phyloP scores from a whole-genome alignment of 768 basidiomycete genomes.

The Fibroporia radiculosa region DNA sequence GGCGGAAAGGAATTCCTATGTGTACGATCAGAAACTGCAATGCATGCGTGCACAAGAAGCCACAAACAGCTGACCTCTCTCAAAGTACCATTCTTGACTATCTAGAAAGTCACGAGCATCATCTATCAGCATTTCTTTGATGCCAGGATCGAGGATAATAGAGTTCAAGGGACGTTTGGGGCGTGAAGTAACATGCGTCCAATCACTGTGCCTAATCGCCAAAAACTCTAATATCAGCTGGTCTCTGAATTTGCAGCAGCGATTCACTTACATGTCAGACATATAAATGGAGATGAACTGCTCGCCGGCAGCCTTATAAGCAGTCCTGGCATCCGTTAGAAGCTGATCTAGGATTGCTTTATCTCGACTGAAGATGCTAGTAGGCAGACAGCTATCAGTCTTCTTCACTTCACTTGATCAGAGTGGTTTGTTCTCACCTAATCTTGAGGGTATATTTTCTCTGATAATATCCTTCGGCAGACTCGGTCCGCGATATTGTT shows the following conservation, averaged over 20 bases:
- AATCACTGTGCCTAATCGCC: conserved; percentile 32
- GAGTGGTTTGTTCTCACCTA: too few species aligned
- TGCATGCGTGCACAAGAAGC: conserved; percentile 4
- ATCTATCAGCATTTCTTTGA: conserved; percentile 54
- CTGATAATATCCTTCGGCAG: conserved; percentile 18
- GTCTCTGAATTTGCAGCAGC: background rate
- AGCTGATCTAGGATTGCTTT: conserved; percentile 40
- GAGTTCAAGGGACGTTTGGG: conserved; percentile 62
- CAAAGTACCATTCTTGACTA: conserved; percentile 68
- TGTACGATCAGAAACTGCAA: background rate
- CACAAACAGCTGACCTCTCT: conserved; percentile 45
- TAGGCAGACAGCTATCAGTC: too few species aligned
- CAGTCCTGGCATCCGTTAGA: conserved; percentile 44
- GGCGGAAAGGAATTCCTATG: conserved; percentile 60
- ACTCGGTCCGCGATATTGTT: conserved; percentile 25
- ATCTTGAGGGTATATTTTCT: background rate
- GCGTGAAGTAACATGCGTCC: conserved; percentile 48
- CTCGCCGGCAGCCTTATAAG: conserved; percentile 44
- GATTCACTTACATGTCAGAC: conserved; percentile 30
- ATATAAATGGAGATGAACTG: conserved; percentile 46
- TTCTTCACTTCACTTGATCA: too few species aligned
- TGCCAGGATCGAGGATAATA: conserved; percentile 63
- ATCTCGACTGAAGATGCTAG: conserved; percentile 43
- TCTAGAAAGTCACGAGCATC: conserved; percentile 67
- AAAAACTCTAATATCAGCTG: conserved; percentile 24